Percentiles rank a stretch among this genome's conserved stretches.
Evolutionary conservation across 305 asterid genomes (phyloP).

Genomic region (Fraxinus baroniana): DNA sequence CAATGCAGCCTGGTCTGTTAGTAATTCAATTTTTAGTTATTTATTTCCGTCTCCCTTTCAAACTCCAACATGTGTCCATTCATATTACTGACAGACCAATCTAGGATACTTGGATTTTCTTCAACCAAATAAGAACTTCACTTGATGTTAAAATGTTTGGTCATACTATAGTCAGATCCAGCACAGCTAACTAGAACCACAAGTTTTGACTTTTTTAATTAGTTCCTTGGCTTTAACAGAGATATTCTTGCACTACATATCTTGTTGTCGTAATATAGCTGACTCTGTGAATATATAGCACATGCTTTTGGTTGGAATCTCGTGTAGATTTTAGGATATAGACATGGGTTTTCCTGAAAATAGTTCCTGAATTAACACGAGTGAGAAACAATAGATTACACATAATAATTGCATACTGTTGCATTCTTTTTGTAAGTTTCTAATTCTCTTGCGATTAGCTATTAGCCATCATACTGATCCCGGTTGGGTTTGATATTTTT

Average conservation of each 20-base stretch:
- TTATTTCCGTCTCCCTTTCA: neutral
- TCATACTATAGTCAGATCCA: neutral
- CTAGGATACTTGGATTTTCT: neutral
- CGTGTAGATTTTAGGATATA: neutral
- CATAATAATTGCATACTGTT: neutral
- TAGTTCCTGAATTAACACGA: neutral
- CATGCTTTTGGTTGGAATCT: neutral
- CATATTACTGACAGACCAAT: neutral
- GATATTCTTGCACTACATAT: neutral
- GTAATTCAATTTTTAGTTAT: neutral
- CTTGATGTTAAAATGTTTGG: slow-evolving; percentile 4
- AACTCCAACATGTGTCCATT: neutral
- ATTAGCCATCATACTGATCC: neutral
- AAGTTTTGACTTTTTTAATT: neutral
- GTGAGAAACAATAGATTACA: neutral
- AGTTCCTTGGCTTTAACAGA: neutral
- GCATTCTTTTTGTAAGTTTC: neutral
- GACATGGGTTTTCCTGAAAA: neutral
- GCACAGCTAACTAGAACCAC: neutral
- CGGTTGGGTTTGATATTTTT: neutral
- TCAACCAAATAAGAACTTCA: neutral
- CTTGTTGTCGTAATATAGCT: neutral
- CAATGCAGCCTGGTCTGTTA: neutral
- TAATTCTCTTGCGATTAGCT: neutral
- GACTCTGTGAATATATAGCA: neutral